Evolutionary conservation across 441 rosid genomes (phyloP), one percentile per base, ranked within the genome.

Genomic region (California macrophylla): DNA sequence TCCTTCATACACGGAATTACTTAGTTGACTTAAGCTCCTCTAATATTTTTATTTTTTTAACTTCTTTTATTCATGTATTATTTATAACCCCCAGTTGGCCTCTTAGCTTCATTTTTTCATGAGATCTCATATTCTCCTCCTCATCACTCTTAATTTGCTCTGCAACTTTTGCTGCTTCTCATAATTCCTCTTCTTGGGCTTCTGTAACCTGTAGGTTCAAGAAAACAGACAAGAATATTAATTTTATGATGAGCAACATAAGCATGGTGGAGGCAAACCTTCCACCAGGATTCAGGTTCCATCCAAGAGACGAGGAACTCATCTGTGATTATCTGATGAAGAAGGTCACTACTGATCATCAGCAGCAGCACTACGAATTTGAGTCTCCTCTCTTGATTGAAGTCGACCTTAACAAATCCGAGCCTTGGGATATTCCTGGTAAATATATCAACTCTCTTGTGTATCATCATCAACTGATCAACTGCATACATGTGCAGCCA

Each of bases 391-490:
- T 80, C 64, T 7, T 82, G 76, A 69, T 73, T 6, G 89, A 83
- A 58, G 89, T 88, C 62, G 90, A 86, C 70, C 89, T 88, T 75
- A 85, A 88, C 85, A 88, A 80, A 82, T 83, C 83, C 6, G 93
- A 88, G 32, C 93, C 93, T 36, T 88, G 93, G 93, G 87, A 88
- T n/a, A 77, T 88, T 64, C 93, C 90, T 12, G 89, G 93, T 88
- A 9, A 42, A 71, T 67, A 21, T 4, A 30, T 60, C 7, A 38
- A 38, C 25, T 52, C 60, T 52, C 24, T 52, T 52, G 3, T 52
- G 23, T 18, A 52, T 52, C 23, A 20, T 21, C 23, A 52, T 52
- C 25, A 18, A 20, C 60, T 8, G 21, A 21, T 52, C 23, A 52
- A 18, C 60, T 52, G 12, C 25, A 52, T 52, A 16, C 20, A 38